phyloP scores from a whole-genome alignment of 73 alveolate genomes.

The Breviolum minutum region DNA sequence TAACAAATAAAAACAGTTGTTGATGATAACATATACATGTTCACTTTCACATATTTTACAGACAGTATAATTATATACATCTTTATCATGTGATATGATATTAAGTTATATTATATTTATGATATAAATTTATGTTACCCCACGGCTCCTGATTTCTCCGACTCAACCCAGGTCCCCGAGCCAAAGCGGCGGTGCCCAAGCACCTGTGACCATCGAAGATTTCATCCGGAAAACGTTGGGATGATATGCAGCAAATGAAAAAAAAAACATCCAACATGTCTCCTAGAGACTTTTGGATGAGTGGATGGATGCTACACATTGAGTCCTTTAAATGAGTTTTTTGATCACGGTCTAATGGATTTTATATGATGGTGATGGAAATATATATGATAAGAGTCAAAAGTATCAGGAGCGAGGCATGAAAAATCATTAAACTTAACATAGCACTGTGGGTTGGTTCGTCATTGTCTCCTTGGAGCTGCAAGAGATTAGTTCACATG shows the following conservation, averaged over 20 bases:
- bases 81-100: too few relatives aligned
- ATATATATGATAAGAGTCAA: background rate
- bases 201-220: background rate
- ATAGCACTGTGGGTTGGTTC: background rate
- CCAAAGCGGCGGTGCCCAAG: conserved; percentile 74
- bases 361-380: background rate
- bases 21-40: too few relatives aligned
- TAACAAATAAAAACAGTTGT: too few relatives aligned
- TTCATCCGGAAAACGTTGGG: too few relatives aligned
- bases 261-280: too few relatives aligned
- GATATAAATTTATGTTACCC: background rate
- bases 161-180: background rate
- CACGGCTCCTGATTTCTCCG: background rate
- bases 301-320: too few relatives aligned
- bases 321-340: too few relatives aligned
- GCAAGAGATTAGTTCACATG: background rate
- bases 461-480: background rate
- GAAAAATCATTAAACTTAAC: background rate
- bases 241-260: too few relatives aligned
- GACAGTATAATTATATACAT: too few relatives aligned
- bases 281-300: too few relatives aligned
- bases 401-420: background rate
- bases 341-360: background rate
- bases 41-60: too few relatives aligned
- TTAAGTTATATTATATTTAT: too few relatives aligned